Conservation (phyloP, 1,284 basidiomycete genomes). For the Papiliotrema flavescens region DNA sequence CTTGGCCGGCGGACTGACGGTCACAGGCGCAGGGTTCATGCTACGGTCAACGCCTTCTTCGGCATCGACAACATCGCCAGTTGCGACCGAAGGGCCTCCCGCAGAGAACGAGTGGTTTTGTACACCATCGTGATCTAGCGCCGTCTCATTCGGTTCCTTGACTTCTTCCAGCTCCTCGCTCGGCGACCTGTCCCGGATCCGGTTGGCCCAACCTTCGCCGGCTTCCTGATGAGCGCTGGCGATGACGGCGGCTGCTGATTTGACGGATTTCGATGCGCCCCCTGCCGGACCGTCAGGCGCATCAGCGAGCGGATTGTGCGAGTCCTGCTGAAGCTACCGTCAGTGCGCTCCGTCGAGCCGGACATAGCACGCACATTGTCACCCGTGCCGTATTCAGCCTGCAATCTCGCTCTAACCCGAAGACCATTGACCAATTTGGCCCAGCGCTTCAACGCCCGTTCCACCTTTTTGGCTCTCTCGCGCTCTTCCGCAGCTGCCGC, state of each 20-base stretch:
- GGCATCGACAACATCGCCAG: background rate
- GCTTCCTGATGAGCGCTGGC: constrained; percentile 21
- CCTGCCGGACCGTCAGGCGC: constrained; percentile 3
- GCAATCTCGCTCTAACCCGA: constrained; percentile 74
- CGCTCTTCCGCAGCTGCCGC: constrained; percentile 74
- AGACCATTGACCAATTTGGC: constrained; percentile 80
- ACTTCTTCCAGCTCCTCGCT: background rate
- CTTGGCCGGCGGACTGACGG: background rate
- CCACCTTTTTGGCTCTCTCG: constrained; percentile 69
- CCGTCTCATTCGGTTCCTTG: background rate
- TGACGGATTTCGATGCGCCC: constrained; percentile 2
- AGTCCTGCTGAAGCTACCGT: constrained; percentile 27
- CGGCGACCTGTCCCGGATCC: constrained; percentile 1
- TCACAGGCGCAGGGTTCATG: background rate
- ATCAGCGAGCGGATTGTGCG: constrained; percentile 36
- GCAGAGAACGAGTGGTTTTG: background rate
- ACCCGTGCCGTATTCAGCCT: constrained; percentile 67
- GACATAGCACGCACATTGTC: constrained; percentile 31
- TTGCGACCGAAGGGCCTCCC: background rate
- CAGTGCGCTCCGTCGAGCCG: background rate
- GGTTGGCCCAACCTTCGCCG: constrained; percentile 1
- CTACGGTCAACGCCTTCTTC: background rate
- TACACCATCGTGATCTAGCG: background rate
- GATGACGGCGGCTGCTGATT: constrained; percentile 28
- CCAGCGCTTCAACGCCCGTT: constrained; percentile 85